Base-by-base conservation (phyloP, 495 filamentous ascomycete genomes). In the Chaetomium tenue region DNA sequence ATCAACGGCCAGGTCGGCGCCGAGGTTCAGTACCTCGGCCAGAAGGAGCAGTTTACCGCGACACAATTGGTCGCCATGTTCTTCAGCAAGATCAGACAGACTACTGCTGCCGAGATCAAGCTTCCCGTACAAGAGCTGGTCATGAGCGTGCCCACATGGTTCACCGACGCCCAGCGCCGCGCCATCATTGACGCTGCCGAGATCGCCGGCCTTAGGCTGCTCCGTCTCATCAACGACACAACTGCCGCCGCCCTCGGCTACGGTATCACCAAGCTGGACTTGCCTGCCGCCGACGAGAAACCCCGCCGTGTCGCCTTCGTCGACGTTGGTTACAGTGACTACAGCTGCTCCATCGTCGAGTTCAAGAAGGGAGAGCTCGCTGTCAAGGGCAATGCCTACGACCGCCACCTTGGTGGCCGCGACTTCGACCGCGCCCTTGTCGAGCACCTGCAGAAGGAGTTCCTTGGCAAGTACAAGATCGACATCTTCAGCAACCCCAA, bases 191-290 rank as follows among this genome's bases (percentile, higher is more conserved):
- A 99, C 76, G 95, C 95, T 53, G 86, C 91, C 71, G 94, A 98
- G 70, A 93, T 99, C 70, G 90, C 94, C 55, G 93, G 94, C 56
- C 81, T 99, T 67, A 97, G 96, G 81, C 81, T 91, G 7, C 86
- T 99, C 67, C 87, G 95, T 64, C 83, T 99, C 56, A 93, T 99
- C 83, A 98, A 99, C 81, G 95, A 98, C 78, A 98, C 93, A 60
- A 98, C 94, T 51, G 94, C 94, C 60, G 92, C 91, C 63, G 94
- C 94, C 46, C 87, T 99, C 58, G 94, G 94, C 64, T 99, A 91
- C 70, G 95, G 94, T 77, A 98, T 99, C 80, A 98, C 94, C 55
- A 97, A 98, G 82, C 79, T 89, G 55, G 94, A 98, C 76, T 88
- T 99, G 25, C 94, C 94, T 63, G 78, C 82, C 22, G 82, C 85